Base-by-base conservation (phyloP, 2,329 filamentous ascomycete genomes). In the Fonsecaea pugnacius region DNA sequence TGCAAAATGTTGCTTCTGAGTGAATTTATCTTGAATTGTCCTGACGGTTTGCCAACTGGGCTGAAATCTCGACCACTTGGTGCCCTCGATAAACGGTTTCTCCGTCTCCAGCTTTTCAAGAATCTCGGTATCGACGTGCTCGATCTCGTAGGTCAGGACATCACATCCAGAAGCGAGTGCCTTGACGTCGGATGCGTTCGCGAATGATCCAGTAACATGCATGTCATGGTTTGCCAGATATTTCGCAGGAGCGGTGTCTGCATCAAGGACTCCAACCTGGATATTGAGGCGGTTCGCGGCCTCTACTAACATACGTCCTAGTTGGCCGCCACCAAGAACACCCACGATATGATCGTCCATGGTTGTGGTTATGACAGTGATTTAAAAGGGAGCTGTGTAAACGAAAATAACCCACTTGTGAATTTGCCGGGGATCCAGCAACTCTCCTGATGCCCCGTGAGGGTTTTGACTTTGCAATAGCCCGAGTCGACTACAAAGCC, bases 221-320 rank as follows among this genome's bases (percentile, higher is more conserved):
- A 83, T 80, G 32, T 66, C 64, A 18, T 60, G 59, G 67, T 81
- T 77, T 73, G 88, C 89, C 72, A 92, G 87, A 78, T 94, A 90
- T 77, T 92, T 92, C 59, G 91, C 90, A 8, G 91, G 90, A 35
- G 88, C 87, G 69, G 88, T 85, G 63, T 87, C 87, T 50, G 85
- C 87, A 76, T 97, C 94, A 53, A 96, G 85, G 46, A 96, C 84
- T 64, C 89, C 91, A 70, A 95, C 85, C 69, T 90, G 85, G 70
- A 96, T 87, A 72, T 91, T 92, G 63, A 96, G 85, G 70, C 85
- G 80, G 74, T 89, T 87, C 36, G 93, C 92, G n/a, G 90, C 89
- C 80, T 98, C 92, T 69, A 91, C 89, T 21, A 98, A 86, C 95
- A 98, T 98, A 69, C 91, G 91, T 66, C 94, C 95, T 46, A 99